These are phyloP conservation scores for Immersiporthe knoxdaviesiana DNA, from an alignment of 2,329 filamentous ascomycete species.

Conservation along the genomic window DNA sequence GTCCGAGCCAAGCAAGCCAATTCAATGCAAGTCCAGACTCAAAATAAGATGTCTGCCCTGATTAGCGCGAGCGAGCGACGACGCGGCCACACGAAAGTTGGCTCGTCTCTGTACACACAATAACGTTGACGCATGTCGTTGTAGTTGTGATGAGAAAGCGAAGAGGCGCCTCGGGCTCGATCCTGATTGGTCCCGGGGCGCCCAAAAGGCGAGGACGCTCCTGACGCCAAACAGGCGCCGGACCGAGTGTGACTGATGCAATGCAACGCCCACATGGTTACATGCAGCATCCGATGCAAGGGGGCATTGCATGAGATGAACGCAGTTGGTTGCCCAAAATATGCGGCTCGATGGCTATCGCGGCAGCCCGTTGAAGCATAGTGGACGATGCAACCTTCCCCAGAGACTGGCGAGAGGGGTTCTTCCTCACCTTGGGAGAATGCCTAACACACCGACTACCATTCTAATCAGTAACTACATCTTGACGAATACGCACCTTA, in stretches of 20 bases:
- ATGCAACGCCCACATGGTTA: constrained; percentile 19
- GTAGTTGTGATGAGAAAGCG: neutral
- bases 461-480: neutral
- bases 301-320: neutral
- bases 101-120: neutral
- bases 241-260: constrained; percentile 16
- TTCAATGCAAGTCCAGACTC: no score
- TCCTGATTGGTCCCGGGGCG: constrained; percentile 21
- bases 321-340: constrained; percentile 12
- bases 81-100: neutral
- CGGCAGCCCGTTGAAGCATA: neutral
- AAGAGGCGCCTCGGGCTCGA: constrained; percentile 11
- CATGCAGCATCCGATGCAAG: constrained; percentile 9
- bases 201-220: constrained; percentile 4
- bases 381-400: neutral
- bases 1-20: neutral
- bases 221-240: constrained; percentile 22
- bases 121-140: neutral
- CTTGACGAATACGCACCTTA: neutral
- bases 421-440: neutral
- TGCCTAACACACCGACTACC: neutral
- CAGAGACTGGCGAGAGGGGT: neutral
- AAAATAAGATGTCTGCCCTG: neutral
- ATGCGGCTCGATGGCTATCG: neutral
- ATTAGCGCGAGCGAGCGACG: neutral